These are phyloP conservation scores for Suhomyces kunorum DNA, from an alignment of 1,139 yeast genomes.

Conservation along the genomic window DNA sequence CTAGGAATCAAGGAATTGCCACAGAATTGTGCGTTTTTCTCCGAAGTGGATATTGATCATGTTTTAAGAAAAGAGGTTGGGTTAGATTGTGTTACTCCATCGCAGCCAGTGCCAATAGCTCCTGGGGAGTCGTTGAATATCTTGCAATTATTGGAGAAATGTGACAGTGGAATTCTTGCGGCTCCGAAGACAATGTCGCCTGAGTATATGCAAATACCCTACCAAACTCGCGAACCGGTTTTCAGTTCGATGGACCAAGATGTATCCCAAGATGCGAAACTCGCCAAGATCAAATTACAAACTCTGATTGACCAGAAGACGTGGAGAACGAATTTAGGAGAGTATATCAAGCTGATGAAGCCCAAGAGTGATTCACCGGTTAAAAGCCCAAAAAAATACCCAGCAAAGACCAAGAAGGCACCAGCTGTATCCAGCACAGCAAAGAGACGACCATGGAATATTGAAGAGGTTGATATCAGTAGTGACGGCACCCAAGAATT, in stretches of 20 bases:
- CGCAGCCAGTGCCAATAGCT: conserved; percentile 69
- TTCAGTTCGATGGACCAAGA: conserved; percentile 28
- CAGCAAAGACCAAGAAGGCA: not conserved
- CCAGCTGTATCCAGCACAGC: not conserved
- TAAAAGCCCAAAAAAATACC: conserved; percentile 8
- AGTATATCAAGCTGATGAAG: conserved; percentile 19
- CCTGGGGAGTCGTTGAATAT: conserved; percentile 82
- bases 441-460: conserved; percentile 1
- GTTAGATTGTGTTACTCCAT: conserved; percentile 87
- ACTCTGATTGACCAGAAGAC: conserved; percentile 27
- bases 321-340: conserved; percentile 28
- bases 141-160: conserved; percentile 42
- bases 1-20: conserved; percentile 89
- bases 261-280: conserved; percentile 18
- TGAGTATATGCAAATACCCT: conserved; percentile 17
- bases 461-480: conserved; percentile 25
- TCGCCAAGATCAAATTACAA: conserved; percentile 33
- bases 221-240: conserved; percentile 26
- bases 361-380: conserved; percentile 7
- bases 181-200: not conserved
- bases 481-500: conserved; percentile 26
- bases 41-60: conserved; percentile 88
- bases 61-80: conserved; percentile 88
- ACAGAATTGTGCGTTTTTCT: conserved; percentile 92
- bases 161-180: not conserved